Conservation (phyloP, 306 rosid species). For the Vicia sativa region DNA sequence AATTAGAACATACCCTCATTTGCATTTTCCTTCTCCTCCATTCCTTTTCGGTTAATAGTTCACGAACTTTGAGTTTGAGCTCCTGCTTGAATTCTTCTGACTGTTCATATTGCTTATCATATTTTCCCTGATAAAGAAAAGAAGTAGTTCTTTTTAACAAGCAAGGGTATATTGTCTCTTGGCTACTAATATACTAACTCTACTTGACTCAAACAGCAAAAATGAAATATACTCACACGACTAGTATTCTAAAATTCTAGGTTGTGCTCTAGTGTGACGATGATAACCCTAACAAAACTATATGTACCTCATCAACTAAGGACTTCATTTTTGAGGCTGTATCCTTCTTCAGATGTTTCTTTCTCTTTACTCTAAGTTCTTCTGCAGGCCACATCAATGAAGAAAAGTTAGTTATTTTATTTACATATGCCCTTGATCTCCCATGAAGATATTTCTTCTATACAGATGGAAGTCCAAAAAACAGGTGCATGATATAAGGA, state of each 20-base stretch:
- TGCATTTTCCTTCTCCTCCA: conserved; percentile 99
- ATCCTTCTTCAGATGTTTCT: conserved; percentile 91
- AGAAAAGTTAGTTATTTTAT: conserved; percentile 37
- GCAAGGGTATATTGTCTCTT: conserved; percentile 20
- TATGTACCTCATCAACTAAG: conserved; percentile 87
- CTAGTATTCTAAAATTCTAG: conserved; percentile 33
- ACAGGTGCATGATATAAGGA: background rate
- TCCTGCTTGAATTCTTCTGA: conserved; percentile 90
- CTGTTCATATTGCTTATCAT: conserved; percentile 77
- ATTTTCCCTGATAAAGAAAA: conserved; percentile 71
- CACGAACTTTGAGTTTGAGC: conserved; percentile 87
- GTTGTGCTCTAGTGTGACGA: conserved; percentile 6
- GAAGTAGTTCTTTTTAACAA: conserved; percentile 28
- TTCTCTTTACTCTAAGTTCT: conserved; percentile 92
- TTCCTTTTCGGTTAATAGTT: conserved; percentile 93
- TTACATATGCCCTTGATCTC: conserved; percentile 23
- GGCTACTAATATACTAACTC: conserved; percentile 1
- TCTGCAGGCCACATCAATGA: conserved; percentile 62
- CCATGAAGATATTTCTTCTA: conserved; percentile 1
- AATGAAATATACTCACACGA: conserved; percentile 8
- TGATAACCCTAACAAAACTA: conserved; percentile 31
- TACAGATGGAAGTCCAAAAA: background rate
- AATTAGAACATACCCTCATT: conserved; percentile 77
- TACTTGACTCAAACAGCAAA: conserved; percentile 6
- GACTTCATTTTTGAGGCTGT: conserved; percentile 95